Evolutionary conservation across 164 flowering plant genomes (phyloP).

Genomic region (Stephania cephalantha): DNA sequence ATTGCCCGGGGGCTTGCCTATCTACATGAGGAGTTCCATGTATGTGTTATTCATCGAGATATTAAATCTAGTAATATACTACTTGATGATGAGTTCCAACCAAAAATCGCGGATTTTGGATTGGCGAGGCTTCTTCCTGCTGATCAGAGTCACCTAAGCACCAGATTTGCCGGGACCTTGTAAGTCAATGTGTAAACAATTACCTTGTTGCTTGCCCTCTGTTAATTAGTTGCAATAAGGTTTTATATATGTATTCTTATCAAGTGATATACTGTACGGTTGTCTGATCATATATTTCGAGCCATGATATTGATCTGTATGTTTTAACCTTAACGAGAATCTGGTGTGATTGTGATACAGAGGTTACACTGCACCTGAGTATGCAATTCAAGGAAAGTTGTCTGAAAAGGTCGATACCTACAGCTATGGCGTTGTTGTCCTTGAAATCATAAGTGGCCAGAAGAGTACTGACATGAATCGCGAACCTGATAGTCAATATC

Average conservation of each 20-base stretch:
- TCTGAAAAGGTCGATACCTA: constrained; percentile 55
- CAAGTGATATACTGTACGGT: too few species aligned
- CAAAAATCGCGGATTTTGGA: constrained; percentile 62
- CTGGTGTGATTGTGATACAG: constrained; percentile 6
- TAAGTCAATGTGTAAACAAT: constrained; percentile 18
- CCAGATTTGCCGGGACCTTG: constrained; percentile 63
- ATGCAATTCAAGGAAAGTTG: constrained; percentile 52
- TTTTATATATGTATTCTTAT: too few species aligned
- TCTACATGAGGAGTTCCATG: constrained; percentile 53
- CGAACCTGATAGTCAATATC: constrained; percentile 31
- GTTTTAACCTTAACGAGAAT: neutral
- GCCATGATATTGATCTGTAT: neutral
- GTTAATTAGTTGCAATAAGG: too few species aligned
- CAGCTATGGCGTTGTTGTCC: constrained; percentile 52
- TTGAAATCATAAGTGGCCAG: constrained; percentile 49
- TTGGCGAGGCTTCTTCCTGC: constrained; percentile 56
- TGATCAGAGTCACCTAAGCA: constrained; percentile 45
- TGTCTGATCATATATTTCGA: too few species aligned
- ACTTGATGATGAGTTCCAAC: constrained; percentile 42
- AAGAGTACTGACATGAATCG: constrained; percentile 29
- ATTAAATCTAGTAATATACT: constrained; percentile 52
- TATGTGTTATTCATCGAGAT: constrained; percentile 51
- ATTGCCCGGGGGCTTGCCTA: constrained; percentile 55
- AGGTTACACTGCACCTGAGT: constrained; percentile 54
- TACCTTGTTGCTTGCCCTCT: too few species aligned